phyloP scores from a whole-genome alignment of 2,329 filamentous ascomycete genomes.

The Xylariaceae sp. region DNA sequence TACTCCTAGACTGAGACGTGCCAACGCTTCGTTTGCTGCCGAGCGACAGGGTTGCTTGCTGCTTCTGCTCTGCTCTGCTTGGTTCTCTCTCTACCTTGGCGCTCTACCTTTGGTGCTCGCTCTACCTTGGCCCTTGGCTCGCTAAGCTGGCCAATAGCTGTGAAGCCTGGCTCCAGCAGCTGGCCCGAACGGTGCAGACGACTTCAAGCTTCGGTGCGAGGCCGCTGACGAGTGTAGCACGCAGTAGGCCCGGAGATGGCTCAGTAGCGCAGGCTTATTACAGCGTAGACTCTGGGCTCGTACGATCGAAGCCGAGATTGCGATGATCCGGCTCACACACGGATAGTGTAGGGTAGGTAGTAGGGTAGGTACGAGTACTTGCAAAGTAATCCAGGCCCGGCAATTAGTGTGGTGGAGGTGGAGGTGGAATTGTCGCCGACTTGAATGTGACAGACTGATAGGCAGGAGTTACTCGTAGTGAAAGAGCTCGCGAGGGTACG shows the following conservation, averaged over 20 bases:
- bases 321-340: slow-evolving; percentile 14
- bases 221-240: no score
- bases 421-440: not conserved
- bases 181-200: not conserved
- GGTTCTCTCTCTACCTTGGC: no score
- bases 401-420: not conserved
- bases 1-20: not conserved
- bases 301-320: slow-evolving; percentile 11
- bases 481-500: not conserved
- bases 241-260: not conserved
- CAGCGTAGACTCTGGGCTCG: not conserved
- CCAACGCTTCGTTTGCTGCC: not conserved
- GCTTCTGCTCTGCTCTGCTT: not conserved
- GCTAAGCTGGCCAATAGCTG: not conserved
- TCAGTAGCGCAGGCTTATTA: not conserved
- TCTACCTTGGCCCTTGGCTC: not conserved
- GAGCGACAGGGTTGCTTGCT: not conserved
- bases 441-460: not conserved
- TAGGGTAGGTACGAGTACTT: no score
- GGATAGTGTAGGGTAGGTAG: not conserved
- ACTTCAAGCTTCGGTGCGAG: not conserved
- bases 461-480: not conserved
- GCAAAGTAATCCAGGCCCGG: not conserved
- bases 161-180: not conserved
- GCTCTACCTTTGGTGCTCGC: no score